These are phyloP conservation scores for Cynanchum wilfordii DNA, from an alignment of 257 asterid species.

Conservation along the genomic window DNA sequence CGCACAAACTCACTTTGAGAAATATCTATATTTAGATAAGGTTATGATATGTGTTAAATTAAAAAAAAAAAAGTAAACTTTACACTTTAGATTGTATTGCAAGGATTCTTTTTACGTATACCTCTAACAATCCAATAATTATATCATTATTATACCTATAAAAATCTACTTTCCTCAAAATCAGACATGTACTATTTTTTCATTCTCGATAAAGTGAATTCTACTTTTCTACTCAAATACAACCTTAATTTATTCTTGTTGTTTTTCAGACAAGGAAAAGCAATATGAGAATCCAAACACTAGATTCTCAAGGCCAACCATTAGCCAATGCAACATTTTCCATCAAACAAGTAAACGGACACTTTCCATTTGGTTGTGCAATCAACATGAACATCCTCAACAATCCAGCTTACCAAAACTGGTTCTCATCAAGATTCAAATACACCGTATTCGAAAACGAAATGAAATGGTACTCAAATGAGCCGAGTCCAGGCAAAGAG, in stretches of 20 bases:
- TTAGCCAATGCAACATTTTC: slow-evolving; percentile 18
- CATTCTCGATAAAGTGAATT: too few relatives aligned
- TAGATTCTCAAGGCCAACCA: slow-evolving; percentile 18
- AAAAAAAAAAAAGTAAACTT: too few relatives aligned
- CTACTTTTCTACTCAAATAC: too few relatives aligned
- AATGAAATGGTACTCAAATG: slow-evolving; percentile 52
- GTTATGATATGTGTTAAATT: too few relatives aligned
- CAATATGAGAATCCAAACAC: slow-evolving; percentile 23
- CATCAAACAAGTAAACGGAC: background rate
- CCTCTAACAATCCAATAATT: too few relatives aligned
- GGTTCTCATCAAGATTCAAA: slow-evolving; percentile 55
- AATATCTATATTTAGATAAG: too few relatives aligned
- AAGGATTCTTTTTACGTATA: too few relatives aligned
- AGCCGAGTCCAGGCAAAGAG: slow-evolving; percentile 27
- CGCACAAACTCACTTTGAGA: too few relatives aligned
- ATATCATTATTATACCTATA: too few relatives aligned
- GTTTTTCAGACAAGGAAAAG: slow-evolving; percentile 24
- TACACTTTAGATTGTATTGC: too few relatives aligned
- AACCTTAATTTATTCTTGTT: background rate
- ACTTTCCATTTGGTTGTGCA: slow-evolving; percentile 29
- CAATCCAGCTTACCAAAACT: slow-evolving; percentile 29
- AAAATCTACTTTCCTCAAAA: too few relatives aligned
- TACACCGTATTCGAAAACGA: slow-evolving; percentile 54
- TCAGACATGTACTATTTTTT: too few relatives aligned
- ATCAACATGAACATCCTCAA: slow-evolving; percentile 13